Evolutionary conservation across 306 rosid genomes (phyloP).

Genomic region (Trichosanthes cucumerina): DNA sequence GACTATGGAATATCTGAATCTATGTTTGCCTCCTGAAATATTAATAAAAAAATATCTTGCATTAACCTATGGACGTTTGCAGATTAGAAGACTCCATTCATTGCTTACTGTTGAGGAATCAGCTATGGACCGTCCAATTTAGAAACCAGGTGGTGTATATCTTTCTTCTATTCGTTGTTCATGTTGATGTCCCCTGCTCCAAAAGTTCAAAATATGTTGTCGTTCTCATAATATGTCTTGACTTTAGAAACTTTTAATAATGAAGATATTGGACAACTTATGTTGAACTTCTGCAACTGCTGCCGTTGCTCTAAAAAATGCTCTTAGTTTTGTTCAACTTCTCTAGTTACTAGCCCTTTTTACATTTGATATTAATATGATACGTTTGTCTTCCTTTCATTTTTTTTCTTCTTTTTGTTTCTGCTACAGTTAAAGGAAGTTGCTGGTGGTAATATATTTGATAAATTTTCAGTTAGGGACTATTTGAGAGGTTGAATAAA

Average conservation of each 20-base stretch:
- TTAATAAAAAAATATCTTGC: too few species aligned
- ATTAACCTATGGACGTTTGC: constrained; percentile 17
- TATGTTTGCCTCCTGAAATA: too few species aligned
- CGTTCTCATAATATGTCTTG: constrained; percentile 72
- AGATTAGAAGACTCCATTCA: constrained; percentile 79
- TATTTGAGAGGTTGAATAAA: too few species aligned
- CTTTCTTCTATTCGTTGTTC: constrained; percentile 91
- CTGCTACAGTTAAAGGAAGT: not conserved
- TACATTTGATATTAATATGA: not conserved
- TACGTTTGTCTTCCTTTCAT: not conserved
- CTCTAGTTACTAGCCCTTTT: not conserved
- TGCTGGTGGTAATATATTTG: not conserved
- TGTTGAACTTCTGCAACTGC: not conserved
- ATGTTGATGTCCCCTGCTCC: constrained; percentile 97
- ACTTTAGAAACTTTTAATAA: not conserved
- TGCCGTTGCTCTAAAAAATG: not conserved
- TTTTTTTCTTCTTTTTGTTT: not conserved
- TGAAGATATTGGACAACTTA: constrained; percentile 7
- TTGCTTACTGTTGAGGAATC: constrained; percentile 93
- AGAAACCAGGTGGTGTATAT: constrained; percentile 89
- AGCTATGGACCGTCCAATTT: constrained; percentile 97
- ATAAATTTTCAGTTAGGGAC: not conserved
- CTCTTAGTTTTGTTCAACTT: not conserved
- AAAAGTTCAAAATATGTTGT: constrained; percentile 87
- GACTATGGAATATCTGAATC: too few species aligned